phyloP scores from a whole-genome alignment of 805 yeast species.

The Lachancea fermentati region DNA sequence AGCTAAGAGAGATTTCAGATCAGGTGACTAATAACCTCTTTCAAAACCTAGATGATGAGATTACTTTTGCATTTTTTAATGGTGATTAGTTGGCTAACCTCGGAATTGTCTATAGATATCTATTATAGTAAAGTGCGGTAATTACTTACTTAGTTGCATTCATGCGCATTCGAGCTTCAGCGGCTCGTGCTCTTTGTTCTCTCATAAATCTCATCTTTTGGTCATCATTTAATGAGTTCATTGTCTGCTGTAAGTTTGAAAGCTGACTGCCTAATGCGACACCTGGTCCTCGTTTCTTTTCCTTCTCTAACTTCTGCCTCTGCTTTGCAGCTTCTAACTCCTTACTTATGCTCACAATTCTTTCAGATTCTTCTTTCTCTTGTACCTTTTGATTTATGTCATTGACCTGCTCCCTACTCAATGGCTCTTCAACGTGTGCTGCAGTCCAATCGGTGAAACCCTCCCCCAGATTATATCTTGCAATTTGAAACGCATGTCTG shows the following conservation, averaged over 20 bases:
- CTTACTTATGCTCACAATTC: conserved; percentile 26
- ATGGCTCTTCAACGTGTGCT: conserved; percentile 59
- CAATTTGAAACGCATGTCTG: conserved; percentile 57
- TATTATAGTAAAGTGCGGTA: neutral
- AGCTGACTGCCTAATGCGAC: conserved; percentile 27
- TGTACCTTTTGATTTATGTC: conserved; percentile 36
- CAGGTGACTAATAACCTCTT: conserved; percentile 17
- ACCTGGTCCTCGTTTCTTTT: conserved; percentile 34
- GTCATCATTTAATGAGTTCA: conserved; percentile 62
- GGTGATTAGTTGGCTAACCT: conserved; percentile 10
- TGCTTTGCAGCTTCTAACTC: conserved; percentile 28
- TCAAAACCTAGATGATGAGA: conserved; percentile 9
- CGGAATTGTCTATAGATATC: conserved; percentile 2
- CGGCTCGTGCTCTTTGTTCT: conserved; percentile 94
- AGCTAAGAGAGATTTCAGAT: conserved; percentile 14
- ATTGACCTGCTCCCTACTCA: conserved; percentile 52
- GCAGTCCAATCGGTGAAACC: conserved; percentile 59
- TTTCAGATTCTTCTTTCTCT: conserved; percentile 36
- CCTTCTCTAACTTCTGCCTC: conserved; percentile 15
- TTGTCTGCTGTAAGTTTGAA: conserved; percentile 34
- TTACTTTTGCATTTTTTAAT: conserved; percentile 27
- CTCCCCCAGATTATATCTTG: conserved; percentile 67
- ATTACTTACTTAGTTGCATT: conserved; percentile 8
- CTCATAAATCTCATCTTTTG: conserved; percentile 79
- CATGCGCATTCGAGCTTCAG: conserved; percentile 70